Conservation (phyloP, 192 early-diverging fungal genomes). For the Rhizoclosmatium globosum region DNA sequence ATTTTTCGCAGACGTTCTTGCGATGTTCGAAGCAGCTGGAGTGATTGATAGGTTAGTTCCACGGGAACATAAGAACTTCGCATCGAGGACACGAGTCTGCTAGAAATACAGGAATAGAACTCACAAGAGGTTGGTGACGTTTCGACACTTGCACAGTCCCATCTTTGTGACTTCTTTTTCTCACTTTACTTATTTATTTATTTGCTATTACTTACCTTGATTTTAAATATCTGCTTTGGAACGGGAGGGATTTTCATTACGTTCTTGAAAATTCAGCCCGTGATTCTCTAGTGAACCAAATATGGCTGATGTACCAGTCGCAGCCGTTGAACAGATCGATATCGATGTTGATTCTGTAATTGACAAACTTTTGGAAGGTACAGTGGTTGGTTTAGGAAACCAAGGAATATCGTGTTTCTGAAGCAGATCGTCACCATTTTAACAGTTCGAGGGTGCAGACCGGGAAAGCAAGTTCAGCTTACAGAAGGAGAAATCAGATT, state of each 20-base stretch:
- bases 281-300: background rate
- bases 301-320: conserved; percentile 10
- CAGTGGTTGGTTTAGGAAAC: background rate
- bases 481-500: conserved; percentile 87
- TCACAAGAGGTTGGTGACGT: conserved; percentile 60
- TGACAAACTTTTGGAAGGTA: conserved; percentile 86
- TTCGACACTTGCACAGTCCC: conserved; percentile 67
- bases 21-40: conserved; percentile 59
- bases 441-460: conserved; percentile 86
- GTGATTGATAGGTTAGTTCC: background rate
- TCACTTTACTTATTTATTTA: background rate
- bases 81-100: too few relatives aligned
- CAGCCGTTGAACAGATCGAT: conserved; percentile 11
- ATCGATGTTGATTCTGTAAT: conserved; percentile 82
- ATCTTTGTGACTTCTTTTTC: conserved; percentile 30
- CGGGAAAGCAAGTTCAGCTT: conserved; percentile 92
- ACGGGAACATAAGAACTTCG: too few relatives aligned
- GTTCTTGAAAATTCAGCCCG: too few relatives aligned
- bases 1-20: conserved; percentile 67
- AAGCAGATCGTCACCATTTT: background rate
- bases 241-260: too few relatives aligned
- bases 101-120: background rate
- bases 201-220: too few relatives aligned
- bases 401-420: background rate
- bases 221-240: too few relatives aligned